Conservation (phyloP, 1,284 basidiomycete species). For the Boletus subluridellus region DNA sequence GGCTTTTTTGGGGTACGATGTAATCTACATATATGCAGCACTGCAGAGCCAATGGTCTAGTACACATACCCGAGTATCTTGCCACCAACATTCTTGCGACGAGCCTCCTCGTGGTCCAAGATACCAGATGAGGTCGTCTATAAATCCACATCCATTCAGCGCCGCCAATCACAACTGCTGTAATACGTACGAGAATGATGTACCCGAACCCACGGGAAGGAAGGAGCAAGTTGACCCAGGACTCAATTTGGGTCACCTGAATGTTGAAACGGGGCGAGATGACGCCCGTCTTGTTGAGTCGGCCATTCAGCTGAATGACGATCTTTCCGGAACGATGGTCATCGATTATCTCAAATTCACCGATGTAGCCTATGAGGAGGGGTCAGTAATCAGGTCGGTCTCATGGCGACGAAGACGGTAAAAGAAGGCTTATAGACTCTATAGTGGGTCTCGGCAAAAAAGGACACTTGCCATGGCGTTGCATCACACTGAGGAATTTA, state of each 20-base stretch:
- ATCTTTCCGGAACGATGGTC: conserved; percentile 99
- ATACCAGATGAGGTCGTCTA: conserved; percentile 98
- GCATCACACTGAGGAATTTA: conserved; percentile 96
- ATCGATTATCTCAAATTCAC: conserved; percentile 99
- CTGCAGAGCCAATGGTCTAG: conserved; percentile 39
- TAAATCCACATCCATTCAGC: conserved; percentile 5
- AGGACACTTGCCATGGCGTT: conserved; percentile 86
- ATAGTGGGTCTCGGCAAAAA: background rate
- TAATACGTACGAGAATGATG: conserved; percentile 76
- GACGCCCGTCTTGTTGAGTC: conserved; percentile 98
- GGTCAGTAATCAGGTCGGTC: background rate
- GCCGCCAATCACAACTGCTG: background rate
- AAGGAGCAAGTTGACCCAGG: conserved; percentile 91
- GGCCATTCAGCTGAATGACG: conserved; percentile 96
- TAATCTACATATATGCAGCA: conserved; percentile 24
- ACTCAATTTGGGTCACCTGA: conserved; percentile 88
- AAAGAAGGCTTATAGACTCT: background rate
- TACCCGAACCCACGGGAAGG: conserved; percentile 95
- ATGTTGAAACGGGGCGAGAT: conserved; percentile 99
- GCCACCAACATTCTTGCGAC: conserved; percentile 96
- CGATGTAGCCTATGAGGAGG: conserved; percentile 80
- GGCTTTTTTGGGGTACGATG: conserved; percentile 11
- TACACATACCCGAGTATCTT: conserved; percentile 86
- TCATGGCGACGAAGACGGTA: background rate
- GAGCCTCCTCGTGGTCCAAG: conserved; percentile 98